These are phyloP conservation scores for Alternaria ethzedia DNA, from an alignment of 2,329 filamentous ascomycete genomes.

Conservation along the genomic window DNA sequence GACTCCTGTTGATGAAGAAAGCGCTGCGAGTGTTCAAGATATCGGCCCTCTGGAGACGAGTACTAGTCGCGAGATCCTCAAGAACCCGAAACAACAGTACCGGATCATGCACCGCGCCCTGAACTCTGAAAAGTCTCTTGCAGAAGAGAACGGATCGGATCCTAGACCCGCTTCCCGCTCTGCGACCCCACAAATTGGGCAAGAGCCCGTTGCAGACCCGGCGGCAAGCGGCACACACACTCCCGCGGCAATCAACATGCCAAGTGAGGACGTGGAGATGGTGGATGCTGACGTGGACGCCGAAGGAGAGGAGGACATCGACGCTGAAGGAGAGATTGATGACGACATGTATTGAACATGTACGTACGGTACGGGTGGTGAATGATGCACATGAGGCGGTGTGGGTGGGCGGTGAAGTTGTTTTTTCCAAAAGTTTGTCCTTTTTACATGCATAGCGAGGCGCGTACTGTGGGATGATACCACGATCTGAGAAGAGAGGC, in stretches of 20 bases:
- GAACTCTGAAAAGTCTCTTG: not conserved
- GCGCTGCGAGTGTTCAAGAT: not conserved
- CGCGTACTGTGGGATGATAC: conserved; percentile 1
- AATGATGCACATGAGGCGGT: not conserved
- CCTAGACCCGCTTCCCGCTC: not conserved
- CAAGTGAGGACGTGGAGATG: conserved; percentile 17
- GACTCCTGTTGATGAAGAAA: not conserved
- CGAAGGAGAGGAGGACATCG: conserved; percentile 20
- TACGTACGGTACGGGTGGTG: not conserved
- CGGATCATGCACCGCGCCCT: conserved; percentile 20
- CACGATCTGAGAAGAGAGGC: not conserved
- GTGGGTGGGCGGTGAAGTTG: not conserved
- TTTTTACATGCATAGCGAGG: conserved; percentile 21
- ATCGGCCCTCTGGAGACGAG: not conserved
- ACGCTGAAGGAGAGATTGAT: conserved; percentile 34
- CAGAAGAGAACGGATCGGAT: not conserved
- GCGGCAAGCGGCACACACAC: not conserved
- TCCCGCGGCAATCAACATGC: not conserved
- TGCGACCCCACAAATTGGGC: not conserved
- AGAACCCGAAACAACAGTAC: conserved; percentile 30
- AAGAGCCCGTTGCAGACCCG: not conserved
- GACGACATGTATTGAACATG: conserved; percentile 17
- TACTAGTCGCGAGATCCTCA: conserved; percentile 18
- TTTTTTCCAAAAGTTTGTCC: not conserved
- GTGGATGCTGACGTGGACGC: conserved; percentile 11